Evolutionary conservation across 2,329 filamentous ascomycete species (phyloP).

Genomic region (Sporothrix schenckii): DNA sequence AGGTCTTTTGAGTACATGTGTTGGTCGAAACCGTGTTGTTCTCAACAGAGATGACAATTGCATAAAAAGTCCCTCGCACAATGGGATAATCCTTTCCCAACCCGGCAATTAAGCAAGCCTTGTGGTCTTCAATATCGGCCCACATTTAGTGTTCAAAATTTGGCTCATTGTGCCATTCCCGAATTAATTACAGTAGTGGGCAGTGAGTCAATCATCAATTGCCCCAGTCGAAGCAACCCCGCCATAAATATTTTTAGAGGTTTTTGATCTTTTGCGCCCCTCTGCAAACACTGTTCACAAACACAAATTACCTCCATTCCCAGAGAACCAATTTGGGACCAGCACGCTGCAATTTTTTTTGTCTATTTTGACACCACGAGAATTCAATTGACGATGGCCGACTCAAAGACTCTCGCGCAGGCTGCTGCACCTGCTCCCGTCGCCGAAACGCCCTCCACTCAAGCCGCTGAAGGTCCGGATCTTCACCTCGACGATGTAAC

Average conservation of each 20-base stretch:
- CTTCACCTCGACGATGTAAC: conserved; percentile 90
- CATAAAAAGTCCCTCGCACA: no score
- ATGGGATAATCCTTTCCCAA: background rate
- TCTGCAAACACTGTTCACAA: conserved; percentile 6
- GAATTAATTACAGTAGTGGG: background rate
- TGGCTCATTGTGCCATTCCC: background rate
- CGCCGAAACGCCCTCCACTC: conserved; percentile 20
- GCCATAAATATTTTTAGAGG: conserved; percentile 23
- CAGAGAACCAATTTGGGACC: no score
- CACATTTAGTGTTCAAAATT: conserved; percentile 23
- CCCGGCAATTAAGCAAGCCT: conserved; percentile 21
- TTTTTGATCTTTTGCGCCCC: conserved; percentile 21
- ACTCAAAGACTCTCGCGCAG: conserved; percentile 31
- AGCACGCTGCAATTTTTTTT: background rate
- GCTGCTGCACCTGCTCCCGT: conserved; percentile 26
- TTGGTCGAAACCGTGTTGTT: no score
- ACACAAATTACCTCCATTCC: background rate
- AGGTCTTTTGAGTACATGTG: background rate
- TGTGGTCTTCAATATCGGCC: background rate
- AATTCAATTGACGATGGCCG: conserved; percentile 33
- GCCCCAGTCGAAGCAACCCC: conserved; percentile 7
- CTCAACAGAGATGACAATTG: no score
- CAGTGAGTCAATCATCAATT: conserved; percentile 33
- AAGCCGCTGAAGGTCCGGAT: conserved; percentile 46
- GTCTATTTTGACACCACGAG: background rate